phyloP scores from a whole-genome alignment of 345 rosid species.

The Rhodamnia argentea region DNA sequence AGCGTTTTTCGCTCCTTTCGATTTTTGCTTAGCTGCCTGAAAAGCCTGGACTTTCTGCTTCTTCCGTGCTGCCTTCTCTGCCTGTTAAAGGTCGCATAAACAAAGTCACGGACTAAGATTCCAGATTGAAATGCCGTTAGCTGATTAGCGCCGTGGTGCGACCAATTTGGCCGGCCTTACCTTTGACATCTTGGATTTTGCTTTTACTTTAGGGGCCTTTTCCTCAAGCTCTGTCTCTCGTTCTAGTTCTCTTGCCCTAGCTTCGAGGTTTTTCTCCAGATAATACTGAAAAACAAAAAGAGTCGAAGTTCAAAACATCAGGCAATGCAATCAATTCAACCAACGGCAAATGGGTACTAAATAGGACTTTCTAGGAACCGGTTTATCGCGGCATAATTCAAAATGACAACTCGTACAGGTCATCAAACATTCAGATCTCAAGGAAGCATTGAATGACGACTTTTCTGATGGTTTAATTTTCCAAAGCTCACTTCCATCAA shows the following conservation, averaged over 20 bases:
- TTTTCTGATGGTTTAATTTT: not conserved
- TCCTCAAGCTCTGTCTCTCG: constrained; percentile 79
- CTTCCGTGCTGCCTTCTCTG: constrained; percentile 94
- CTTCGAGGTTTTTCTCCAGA: constrained; percentile 90
- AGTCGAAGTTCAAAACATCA: not conserved
- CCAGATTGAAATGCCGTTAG: not conserved
- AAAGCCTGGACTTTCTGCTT: constrained; percentile 85
- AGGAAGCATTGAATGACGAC: not conserved
- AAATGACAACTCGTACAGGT: not conserved
- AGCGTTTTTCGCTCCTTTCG: constrained; percentile 68
- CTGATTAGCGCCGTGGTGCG: not conserved
- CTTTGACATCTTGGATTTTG: constrained; percentile 97
- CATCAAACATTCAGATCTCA: not conserved
- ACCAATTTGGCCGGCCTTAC: constrained; percentile 8
- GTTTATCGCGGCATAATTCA: not conserved
- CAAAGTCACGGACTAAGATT: not conserved
- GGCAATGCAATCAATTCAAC: not conserved
- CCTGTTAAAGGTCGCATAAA: constrained; percentile 24
- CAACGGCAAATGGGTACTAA: not conserved
- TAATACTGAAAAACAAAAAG: constrained; percentile 47
- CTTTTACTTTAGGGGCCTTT: constrained; percentile 87
- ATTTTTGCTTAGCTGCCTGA: constrained; percentile 81
- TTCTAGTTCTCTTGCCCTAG: constrained; percentile 62
- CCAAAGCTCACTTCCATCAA: not conserved
- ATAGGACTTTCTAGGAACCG: not conserved